Base-by-base conservation (phyloP, 2,329 filamentous ascomycete genomes). In the Claviceps cyperi region DNA sequence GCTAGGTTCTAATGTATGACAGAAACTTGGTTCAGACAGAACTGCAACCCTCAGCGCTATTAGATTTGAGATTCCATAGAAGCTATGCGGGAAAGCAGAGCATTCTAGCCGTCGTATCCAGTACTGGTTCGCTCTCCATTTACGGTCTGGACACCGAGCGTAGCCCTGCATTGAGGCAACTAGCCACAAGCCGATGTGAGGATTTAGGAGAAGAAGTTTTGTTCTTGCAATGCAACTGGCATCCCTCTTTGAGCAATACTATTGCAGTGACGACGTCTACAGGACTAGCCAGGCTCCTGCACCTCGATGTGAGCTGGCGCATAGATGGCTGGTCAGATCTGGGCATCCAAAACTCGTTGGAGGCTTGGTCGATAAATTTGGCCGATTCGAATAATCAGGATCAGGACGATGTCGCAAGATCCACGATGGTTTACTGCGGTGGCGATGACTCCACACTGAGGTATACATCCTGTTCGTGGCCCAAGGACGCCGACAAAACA, bases 51-150 rank as follows among this genome's bases (percentile, higher is more conserved):
- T 87, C 81, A 48, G 90, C 87, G 5, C 76, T 96, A 28, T 75
- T 96, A 49, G 90, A 96, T 62, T 70, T 96, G 32, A 86, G 90
- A 57, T 97, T 96, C 64, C 79, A 83, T 53, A 78, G 77, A 14
- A 43, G 45, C 5, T 50, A 43, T 1, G 60, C 66, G 48, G 55
- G 59, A 2, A 58, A 58, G 7, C 67, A 65, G 47, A 72, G 74
- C 32, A 67, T 84, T 3, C 74, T 94, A 49, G 88, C 81, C 9
- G 80, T 83, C 3, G 86, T 87, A 8, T 86, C 85, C 1, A 95
- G 88, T 54, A 86, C 84, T 0, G 86, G 84, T 0, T 74, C 75
- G 0, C 67, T 94, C 13, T 75, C 75, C 1, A 70, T 91, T 47
- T 88, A 83, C 64, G 70, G 63, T 55, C 66, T 83, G 43, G 59